Conservation (phyloP, 495 filamentous ascomycete species). For the Xylaria palmicola region DNA sequence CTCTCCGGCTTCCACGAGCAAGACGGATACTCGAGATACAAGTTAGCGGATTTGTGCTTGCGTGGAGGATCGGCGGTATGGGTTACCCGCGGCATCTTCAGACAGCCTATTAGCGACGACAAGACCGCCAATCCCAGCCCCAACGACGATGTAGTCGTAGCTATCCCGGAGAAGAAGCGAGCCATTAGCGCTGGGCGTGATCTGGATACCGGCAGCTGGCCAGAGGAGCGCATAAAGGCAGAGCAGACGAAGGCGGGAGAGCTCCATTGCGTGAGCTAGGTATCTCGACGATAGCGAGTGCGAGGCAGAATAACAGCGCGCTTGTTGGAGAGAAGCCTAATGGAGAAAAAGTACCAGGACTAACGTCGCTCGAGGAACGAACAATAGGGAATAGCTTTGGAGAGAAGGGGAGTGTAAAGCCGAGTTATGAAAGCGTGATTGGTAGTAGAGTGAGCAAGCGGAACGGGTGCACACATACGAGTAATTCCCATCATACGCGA, state of each 20-base stretch:
- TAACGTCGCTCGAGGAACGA: too few species aligned
- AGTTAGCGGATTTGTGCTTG: neutral
- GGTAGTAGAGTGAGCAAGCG: too few species aligned
- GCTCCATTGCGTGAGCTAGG: neutral
- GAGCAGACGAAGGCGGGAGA: slow-evolving; percentile 3
- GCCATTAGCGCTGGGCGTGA: slow-evolving; percentile 14
- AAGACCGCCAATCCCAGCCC: slow-evolving; percentile 55
- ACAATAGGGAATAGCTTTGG: too few species aligned
- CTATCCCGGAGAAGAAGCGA: slow-evolving; percentile 19
- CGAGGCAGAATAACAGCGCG: too few species aligned
- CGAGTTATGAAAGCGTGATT: too few species aligned
- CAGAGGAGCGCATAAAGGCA: slow-evolving; percentile 14
- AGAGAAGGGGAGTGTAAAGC: too few species aligned
- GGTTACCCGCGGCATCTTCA: slow-evolving; percentile 37
- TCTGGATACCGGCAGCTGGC: slow-evolving; percentile 5
- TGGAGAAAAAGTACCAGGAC: too few species aligned
- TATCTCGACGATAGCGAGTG: too few species aligned
- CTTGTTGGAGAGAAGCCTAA: too few species aligned
- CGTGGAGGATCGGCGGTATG: neutral
- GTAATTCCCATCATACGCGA: too few species aligned
- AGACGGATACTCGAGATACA: slow-evolving; percentile 20
- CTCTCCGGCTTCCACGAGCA: slow-evolving; percentile 44
- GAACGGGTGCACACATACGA: too few species aligned
- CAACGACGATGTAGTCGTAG: slow-evolving; percentile 54
- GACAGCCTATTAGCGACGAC: slow-evolving; percentile 55